Conservation (phyloP, 2,329 filamentous ascomycete species). For the Penicillium brasilianum region DNA sequence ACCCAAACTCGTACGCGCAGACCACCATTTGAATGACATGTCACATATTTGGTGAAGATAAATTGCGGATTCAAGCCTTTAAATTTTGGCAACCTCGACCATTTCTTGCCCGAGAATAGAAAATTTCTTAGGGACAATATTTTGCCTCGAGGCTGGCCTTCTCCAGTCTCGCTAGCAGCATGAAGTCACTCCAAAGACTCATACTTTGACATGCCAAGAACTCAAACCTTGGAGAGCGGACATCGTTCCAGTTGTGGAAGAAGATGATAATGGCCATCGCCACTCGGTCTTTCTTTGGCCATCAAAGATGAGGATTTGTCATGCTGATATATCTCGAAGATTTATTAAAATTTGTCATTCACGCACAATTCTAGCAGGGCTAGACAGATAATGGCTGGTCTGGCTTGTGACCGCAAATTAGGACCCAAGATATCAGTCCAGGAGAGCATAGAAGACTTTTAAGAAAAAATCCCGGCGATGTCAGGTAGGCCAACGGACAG, state of each 20-base stretch:
- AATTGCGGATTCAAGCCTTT: background rate
- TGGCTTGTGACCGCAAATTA: background rate
- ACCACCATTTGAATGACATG: background rate
- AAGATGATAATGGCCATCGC: background rate
- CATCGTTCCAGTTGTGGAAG: background rate
- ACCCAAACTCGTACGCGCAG: background rate
- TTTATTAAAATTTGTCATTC: background rate
- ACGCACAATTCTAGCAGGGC: background rate
- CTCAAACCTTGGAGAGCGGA: background rate
- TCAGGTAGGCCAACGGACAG: background rate
- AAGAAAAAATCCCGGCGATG: background rate
- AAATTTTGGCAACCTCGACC: background rate
- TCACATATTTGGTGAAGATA: background rate
- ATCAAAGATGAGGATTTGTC: background rate
- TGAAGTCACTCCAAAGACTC: background rate
- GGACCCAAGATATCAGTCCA: too few relatives aligned
- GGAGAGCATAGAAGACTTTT: too few relatives aligned
- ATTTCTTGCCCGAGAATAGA: background rate
- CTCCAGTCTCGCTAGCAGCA: background rate
- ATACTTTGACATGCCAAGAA: background rate
- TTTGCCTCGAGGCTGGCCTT: background rate
- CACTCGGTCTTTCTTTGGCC: background rate
- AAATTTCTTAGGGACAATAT: background rate
- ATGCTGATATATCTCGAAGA: background rate
- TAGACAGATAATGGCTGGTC: background rate